Percentiles rank a stretch among this genome's conserved stretches.
Conservation (phyloP, 129 eudicot genomes). For the Artemisia tridentata region DNA sequence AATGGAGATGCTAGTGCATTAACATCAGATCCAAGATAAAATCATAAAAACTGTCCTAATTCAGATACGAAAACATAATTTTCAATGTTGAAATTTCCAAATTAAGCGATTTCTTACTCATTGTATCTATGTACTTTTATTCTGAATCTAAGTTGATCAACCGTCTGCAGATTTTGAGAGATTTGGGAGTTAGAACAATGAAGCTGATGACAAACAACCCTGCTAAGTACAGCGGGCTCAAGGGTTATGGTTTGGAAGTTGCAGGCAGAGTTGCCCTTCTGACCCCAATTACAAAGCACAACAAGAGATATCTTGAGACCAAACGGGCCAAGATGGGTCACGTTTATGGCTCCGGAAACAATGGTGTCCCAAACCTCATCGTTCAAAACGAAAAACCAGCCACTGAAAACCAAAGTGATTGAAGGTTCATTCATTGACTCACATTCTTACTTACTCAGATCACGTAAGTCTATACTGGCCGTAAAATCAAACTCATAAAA, state of each 20-base stretch:
- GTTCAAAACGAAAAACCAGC: slow-evolving; percentile 35
- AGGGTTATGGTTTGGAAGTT: slow-evolving; percentile 89
- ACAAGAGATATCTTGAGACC: slow-evolving; percentile 81
- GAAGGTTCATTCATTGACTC: slow-evolving; percentile 26
- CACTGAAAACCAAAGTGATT: slow-evolving; percentile 26
- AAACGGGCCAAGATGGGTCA: slow-evolving; percentile 97
- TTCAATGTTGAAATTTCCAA: background rate
- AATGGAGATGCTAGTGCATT: background rate
- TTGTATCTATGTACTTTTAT: background rate
- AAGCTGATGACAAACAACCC: slow-evolving; percentile 98
- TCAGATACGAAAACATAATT: background rate
- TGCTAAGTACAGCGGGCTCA: slow-evolving; percentile 88
- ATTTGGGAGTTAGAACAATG: slow-evolving; percentile 95
- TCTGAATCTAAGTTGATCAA: background rate
- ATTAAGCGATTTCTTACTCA: background rate
- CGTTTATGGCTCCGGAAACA: slow-evolving; percentile 48
- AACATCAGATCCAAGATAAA: background rate
- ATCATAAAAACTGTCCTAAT: background rate
- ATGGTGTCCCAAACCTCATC: slow-evolving; percentile 40
- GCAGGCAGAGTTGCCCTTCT: slow-evolving; percentile 85
- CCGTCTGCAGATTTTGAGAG: slow-evolving; percentile 73
- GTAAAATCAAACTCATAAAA: background rate
- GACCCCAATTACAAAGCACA: slow-evolving; percentile 79
- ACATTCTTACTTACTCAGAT: slow-evolving; percentile 23
- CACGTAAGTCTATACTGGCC: background rate